Conservation (phyloP, 1,284 basidiomycete genomes). For the Earliella scabrosa region DNA sequence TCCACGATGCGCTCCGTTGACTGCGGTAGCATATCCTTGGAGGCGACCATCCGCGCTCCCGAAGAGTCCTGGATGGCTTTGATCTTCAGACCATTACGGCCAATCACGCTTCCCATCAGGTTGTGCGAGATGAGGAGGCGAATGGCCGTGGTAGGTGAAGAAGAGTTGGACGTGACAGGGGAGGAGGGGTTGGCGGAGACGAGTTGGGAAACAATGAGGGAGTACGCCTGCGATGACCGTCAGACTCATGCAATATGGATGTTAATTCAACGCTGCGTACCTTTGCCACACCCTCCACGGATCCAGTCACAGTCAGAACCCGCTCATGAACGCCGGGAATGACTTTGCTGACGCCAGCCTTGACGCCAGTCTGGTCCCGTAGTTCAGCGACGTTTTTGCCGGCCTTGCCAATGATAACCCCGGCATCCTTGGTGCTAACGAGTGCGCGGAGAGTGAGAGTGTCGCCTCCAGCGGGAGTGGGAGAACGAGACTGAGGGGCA, state of each 20-base stretch:
- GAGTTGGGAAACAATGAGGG: slow-evolving; percentile 93
- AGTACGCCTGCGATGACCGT: slow-evolving; percentile 74
- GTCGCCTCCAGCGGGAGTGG: slow-evolving; percentile 65
- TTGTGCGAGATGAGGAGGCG: slow-evolving; percentile 98
- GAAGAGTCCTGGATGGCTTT: slow-evolving; percentile 99
- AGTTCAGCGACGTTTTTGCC: slow-evolving; percentile 98
- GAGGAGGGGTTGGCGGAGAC: slow-evolving; percentile 76
- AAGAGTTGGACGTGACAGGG: slow-evolving; percentile 62
- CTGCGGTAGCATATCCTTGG: slow-evolving; percentile 98
- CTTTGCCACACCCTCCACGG: slow-evolving; percentile 91
- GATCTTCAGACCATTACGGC: slow-evolving; percentile 96
- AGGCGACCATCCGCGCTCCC: slow-evolving; percentile 96
- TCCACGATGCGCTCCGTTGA: slow-evolving; percentile 98
- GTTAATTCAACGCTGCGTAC: slow-evolving; percentile 42
- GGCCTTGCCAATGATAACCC: slow-evolving; percentile 95
- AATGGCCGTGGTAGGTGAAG: slow-evolving; percentile 81
- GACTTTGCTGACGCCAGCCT: slow-evolving; percentile 98
- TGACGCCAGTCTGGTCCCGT: slow-evolving; percentile 93
- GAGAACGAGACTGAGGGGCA: slow-evolving; percentile 68
- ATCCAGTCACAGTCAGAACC: slow-evolving; percentile 92
- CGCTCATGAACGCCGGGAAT: slow-evolving; percentile 97
- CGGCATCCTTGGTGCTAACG: slow-evolving; percentile 95
- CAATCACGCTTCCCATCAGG: slow-evolving; percentile 99
- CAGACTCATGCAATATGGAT: slow-evolving; percentile 9
- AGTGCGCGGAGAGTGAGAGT: slow-evolving; percentile 89